A percentile compares a stretch with the other conserved stretches of the same genome.
These are phyloP conservation scores for Polyporus tsugae DNA, from an alignment of 1,284 basidiomycete species.

Conservation along the genomic window DNA sequence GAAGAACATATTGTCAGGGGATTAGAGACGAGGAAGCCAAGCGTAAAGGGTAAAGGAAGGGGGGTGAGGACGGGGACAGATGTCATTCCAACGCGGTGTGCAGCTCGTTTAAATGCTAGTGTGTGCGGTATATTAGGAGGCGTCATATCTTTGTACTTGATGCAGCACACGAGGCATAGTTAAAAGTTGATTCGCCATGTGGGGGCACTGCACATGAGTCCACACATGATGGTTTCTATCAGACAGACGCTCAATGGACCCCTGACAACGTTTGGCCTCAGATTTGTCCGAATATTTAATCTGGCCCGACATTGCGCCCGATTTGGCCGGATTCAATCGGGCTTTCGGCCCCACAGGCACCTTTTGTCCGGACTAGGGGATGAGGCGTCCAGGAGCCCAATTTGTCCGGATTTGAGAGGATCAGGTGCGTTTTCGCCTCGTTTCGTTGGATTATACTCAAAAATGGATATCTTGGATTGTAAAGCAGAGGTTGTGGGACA, in stretches of 20 bases:
- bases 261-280: no score
- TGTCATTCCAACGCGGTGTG: neutral
- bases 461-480: no score
- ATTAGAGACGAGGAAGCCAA: neutral
- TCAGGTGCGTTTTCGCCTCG: no score
- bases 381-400: no score
- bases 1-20: conserved; percentile 12
- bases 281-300: no score
- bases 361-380: no score
- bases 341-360: no score
- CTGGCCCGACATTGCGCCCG: no score
- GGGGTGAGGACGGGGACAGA: neutral
- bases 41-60: neutral
- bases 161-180: neutral
- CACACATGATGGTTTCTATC: neutral
- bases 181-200: neutral
- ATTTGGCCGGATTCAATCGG: no score
- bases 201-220: conserved; percentile 1
- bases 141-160: neutral
- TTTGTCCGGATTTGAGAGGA: no score
- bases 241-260: neutral
- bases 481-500: no score
- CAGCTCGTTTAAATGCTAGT: neutral
- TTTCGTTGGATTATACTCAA: no score
- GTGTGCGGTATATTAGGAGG: neutral